Percentiles rank a stretch among this genome's conserved stretches.
Evolutionary conservation across 2,329 filamentous ascomycete genomes (phyloP).

Genomic region (Curvularia sp.): DNA sequence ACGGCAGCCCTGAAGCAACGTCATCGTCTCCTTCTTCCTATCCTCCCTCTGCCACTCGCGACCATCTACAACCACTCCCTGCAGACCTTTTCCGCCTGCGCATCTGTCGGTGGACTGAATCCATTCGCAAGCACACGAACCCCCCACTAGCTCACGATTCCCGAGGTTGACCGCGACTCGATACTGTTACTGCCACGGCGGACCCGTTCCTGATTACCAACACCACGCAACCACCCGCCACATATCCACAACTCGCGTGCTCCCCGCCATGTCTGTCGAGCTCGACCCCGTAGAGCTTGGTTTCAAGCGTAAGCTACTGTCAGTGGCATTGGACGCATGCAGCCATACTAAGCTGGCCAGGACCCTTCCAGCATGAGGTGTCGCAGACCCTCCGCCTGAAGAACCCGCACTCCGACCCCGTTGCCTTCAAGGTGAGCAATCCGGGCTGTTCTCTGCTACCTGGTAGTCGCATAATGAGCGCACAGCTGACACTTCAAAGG

Average conservation of each 20-base stretch:
- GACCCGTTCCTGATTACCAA: slow-evolving; percentile 42
- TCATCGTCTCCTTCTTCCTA: slow-evolving; percentile 24
- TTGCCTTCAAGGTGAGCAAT: slow-evolving; percentile 69
- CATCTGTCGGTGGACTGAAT: not conserved
- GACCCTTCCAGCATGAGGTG: slow-evolving; percentile 69
- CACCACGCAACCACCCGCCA: slow-evolving; percentile 23
- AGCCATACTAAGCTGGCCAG: slow-evolving; percentile 49
- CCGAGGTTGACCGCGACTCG: slow-evolving; percentile 24
- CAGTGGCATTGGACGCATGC: not conserved
- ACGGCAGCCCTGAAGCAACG: slow-evolving; percentile 18
- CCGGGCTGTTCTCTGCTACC: not conserved
- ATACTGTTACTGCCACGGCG: slow-evolving; percentile 21
- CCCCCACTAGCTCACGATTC: slow-evolving; percentile 15
- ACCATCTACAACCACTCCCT: slow-evolving; percentile 18
- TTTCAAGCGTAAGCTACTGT: slow-evolving; percentile 78
- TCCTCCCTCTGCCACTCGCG: slow-evolving; percentile 13
- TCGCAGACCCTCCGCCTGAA: slow-evolving; percentile 66
- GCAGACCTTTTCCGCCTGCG: slow-evolving; percentile 13
- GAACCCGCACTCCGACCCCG: slow-evolving; percentile 64
- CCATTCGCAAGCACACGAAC: slow-evolving; percentile 6
- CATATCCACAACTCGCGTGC: slow-evolving; percentile 20
- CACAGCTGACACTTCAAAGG: slow-evolving; percentile 60
- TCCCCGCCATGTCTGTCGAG: slow-evolving; percentile 83
- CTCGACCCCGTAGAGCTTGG: slow-evolving; percentile 89
- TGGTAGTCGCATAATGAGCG: not conserved